Conservation (phyloP, 192 early-diverging fungal genomes). For the Umbelopsis sp. region DNA sequence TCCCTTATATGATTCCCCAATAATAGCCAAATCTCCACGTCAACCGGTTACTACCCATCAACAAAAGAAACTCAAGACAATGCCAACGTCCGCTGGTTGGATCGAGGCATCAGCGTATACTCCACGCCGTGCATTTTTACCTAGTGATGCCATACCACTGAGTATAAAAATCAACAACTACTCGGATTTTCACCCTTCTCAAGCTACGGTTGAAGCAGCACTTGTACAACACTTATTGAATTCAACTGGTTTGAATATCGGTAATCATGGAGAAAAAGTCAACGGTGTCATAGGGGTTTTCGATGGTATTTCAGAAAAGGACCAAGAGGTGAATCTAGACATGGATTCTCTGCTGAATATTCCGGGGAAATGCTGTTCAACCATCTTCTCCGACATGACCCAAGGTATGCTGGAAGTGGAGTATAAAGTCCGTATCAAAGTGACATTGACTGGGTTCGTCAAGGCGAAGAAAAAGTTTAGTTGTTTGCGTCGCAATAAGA, state of each 20-base stretch:
- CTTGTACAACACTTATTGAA: not conserved
- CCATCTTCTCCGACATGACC: slow-evolving; percentile 10
- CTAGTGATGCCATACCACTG: not conserved
- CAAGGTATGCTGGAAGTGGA: not conserved
- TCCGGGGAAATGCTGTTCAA: not conserved
- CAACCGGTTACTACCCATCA: not conserved
- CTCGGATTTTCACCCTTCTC: not conserved
- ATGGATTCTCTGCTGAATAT: slow-evolving; percentile 8
- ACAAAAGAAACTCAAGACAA: not conserved
- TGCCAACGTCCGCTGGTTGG: slow-evolving; percentile 13
- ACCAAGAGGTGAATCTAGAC: not conserved
- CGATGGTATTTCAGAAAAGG: not conserved
- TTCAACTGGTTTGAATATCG: not conserved
- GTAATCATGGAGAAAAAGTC: not conserved
- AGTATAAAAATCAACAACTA: slow-evolving; percentile 1
- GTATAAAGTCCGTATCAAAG: slow-evolving; percentile 6
- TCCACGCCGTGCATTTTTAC: slow-evolving; percentile 10
- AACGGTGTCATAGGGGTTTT: slow-evolving; percentile 10
- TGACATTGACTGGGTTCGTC: not conserved
- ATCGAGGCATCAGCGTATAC: slow-evolving; percentile 4
- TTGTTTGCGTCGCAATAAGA: not conserved
- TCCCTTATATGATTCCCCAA: not conserved
- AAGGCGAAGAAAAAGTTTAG: not conserved
- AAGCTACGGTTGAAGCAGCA: not conserved
- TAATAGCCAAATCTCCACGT: not conserved